Evolutionary conservation across 345 rosid genomes (phyloP).

Genomic region (Trapa bicornis): DNA sequence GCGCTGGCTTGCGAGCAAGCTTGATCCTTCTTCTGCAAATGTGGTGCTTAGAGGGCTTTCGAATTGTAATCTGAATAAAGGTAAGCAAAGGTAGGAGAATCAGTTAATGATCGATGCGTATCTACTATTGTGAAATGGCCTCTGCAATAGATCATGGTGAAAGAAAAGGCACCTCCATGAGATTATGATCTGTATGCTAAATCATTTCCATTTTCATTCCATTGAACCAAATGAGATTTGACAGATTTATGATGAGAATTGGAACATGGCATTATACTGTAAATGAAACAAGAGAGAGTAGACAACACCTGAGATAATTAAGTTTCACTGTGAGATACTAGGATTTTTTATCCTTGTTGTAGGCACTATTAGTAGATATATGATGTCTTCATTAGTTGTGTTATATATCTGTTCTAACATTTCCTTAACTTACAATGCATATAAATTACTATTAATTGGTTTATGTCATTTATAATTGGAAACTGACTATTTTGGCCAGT

Average conservation of each 20-base stretch:
- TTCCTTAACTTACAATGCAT: not conserved
- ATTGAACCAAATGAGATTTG: not conserved
- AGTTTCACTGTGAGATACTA: not conserved
- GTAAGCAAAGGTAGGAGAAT: conserved; percentile 7
- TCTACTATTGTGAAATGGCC: too few species aligned
- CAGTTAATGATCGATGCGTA: not conserved
- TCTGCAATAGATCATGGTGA: too few species aligned
- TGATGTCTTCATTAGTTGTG: too few species aligned
- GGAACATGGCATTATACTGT: not conserved
- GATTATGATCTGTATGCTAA: not conserved
- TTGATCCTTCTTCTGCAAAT: conserved; percentile 29
- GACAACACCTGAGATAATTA: not conserved
- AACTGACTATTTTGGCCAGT: conserved; percentile 17
- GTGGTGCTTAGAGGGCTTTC: conserved; percentile 42
- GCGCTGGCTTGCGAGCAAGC: conserved; percentile 46
- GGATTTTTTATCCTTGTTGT: not conserved
- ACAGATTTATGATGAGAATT: not conserved
- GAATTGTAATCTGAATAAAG: conserved; percentile 42
- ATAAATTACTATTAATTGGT: not conserved
- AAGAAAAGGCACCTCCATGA: not conserved
- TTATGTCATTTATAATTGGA: not conserved
- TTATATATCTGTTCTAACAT: not conserved
- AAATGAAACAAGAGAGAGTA: not conserved
- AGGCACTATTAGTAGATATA: not conserved
- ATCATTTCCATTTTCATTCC: not conserved